Percentiles rank a stretch among this genome's conserved stretches.
Evolutionary conservation across 345 rosid species (phyloP).

Genomic region (Bruguiera sexangula): DNA sequence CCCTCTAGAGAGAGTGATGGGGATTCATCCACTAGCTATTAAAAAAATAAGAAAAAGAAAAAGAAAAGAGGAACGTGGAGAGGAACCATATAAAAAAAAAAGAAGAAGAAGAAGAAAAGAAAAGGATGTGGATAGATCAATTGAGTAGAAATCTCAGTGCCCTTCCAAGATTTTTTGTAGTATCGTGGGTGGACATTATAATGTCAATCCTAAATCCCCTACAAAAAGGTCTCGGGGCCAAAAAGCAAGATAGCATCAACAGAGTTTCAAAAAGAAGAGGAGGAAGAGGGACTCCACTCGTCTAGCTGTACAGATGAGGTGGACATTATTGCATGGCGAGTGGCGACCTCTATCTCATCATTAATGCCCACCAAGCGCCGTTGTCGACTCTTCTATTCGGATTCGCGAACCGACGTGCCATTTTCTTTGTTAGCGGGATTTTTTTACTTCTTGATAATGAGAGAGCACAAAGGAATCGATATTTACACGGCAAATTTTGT

Average conservation of each 20-base stretch:
- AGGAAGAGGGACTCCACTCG: neutral
- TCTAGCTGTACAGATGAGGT: neutral
- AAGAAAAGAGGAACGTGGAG: neutral
- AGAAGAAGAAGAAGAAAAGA: neutral
- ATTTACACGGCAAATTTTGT: too few relatives aligned
- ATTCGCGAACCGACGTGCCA: too few relatives aligned
- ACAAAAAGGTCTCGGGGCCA: conserved; percentile 14
- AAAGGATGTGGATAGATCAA: neutral
- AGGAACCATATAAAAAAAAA: neutral
- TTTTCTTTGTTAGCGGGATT: too few relatives aligned
- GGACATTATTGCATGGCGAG: too few relatives aligned
- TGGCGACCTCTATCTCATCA: too few relatives aligned
- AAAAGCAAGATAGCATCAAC: conserved; percentile 6
- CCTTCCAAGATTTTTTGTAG: conserved; percentile 2
- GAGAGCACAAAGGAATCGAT: too few relatives aligned
- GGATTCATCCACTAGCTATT: conserved; percentile 4
- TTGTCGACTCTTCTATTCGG: too few relatives aligned
- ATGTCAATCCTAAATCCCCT: conserved; percentile 20
- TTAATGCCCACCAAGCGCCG: too few relatives aligned
- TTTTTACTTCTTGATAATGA: too few relatives aligned
- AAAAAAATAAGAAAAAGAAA: neutral
- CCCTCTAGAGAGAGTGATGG: neutral
- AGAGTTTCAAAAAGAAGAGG: too few relatives aligned
- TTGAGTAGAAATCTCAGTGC: neutral
- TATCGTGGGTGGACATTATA: conserved; percentile 34